Evolutionary conservation across 257 asterid species (phyloP).

Genomic region (Cinchona pubescens): DNA sequence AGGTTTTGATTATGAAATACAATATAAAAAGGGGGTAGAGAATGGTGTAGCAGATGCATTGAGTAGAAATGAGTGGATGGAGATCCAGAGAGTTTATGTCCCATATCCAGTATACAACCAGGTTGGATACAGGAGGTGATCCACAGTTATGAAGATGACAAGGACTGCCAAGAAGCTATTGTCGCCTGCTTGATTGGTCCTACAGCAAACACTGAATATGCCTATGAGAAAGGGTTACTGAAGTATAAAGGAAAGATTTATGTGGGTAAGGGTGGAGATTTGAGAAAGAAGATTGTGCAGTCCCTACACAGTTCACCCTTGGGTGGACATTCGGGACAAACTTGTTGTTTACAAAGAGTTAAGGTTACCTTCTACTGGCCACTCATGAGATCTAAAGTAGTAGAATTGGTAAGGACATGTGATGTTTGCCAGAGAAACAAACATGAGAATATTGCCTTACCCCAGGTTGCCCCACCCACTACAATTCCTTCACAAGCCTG

Average conservation of each 20-base stretch:
- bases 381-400: not conserved
- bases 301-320: not conserved
- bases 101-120: too few species aligned
- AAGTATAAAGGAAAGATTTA: not conserved
- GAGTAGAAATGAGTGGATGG: too few species aligned
- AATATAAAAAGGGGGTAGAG: too few species aligned
- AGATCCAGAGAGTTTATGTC: too few species aligned
- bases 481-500: not conserved
- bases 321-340: not conserved
- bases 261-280: not conserved
- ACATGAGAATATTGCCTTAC: not conserved
- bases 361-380: not conserved
- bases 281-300: not conserved
- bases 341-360: not conserved
- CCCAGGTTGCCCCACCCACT: not conserved
- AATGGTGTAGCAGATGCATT: too few species aligned
- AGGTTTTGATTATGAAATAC: too few species aligned
- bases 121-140: not conserved
- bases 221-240: not conserved
- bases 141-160: not conserved
- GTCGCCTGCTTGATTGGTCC: too few species aligned
- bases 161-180: not conserved
- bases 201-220: fast-evolving
- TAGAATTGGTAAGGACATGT: not conserved
- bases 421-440: too few species aligned